Evolutionary conservation across 495 filamentous ascomycete species (phyloP).

Genomic region (Aspergillus haitiensis): DNA sequence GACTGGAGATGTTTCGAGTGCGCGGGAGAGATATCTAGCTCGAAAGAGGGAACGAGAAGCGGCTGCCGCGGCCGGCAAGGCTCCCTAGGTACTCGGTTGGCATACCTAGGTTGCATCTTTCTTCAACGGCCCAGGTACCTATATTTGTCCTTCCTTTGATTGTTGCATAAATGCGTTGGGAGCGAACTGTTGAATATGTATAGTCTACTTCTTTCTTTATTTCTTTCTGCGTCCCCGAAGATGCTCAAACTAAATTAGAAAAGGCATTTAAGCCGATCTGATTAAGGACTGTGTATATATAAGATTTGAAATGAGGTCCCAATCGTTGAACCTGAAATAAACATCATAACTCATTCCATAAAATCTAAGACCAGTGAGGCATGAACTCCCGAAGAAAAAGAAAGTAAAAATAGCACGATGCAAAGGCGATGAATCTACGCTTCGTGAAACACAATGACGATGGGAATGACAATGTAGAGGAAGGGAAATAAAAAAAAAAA

Average conservation of each 20-base stretch:
- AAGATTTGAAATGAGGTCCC: not conserved
- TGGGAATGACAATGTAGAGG: not conserved
- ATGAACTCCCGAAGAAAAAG: constrained; percentile 3
- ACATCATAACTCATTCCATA: constrained; percentile 14
- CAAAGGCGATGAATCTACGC: not conserved
- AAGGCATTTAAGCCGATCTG: not conserved
- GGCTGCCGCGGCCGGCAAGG: constrained; percentile 45
- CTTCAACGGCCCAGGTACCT: not conserved
- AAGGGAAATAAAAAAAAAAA: constrained; percentile 1
- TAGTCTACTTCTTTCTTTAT: no score
- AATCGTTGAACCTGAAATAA: constrained; percentile 3
- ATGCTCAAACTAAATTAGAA: no score
- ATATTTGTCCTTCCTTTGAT: not conserved
- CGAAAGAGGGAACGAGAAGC: constrained; percentile 74
- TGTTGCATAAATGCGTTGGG: constrained; percentile 15
- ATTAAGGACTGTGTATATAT: not conserved
- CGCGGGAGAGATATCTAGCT: constrained; percentile 83
- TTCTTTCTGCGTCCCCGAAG: no score
- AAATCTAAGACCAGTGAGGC: not conserved
- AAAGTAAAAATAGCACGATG: not conserved
- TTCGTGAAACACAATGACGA: not conserved
- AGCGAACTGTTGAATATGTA: not conserved
- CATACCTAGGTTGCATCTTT: not conserved
- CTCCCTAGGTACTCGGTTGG: constrained; percentile 15
- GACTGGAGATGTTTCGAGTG: constrained; percentile 76